Evolutionary conservation across 768 basidiomycete genomes (phyloP).

Genomic region (Filobasidium floriforme): DNA sequence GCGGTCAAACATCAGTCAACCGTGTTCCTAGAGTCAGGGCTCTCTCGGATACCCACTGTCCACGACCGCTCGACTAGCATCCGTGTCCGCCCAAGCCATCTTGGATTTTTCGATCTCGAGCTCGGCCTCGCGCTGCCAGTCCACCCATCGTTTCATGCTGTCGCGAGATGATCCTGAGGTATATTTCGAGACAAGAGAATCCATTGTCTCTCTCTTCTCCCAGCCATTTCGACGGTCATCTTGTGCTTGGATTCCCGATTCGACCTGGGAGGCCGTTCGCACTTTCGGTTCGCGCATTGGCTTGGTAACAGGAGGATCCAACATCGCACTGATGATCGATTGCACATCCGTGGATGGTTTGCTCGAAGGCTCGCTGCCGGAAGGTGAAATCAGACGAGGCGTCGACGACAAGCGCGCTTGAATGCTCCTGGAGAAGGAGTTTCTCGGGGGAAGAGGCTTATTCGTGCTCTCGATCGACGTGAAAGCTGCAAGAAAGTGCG

Average conservation of each 20-base stretch:
- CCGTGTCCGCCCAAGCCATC: constrained; percentile 14
- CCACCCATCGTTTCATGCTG: constrained; percentile 4
- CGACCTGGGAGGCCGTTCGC: too few relatives aligned
- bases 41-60: constrained; percentile 4
- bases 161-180: neutral
- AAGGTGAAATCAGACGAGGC: neutral
- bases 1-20: neutral
- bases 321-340: constrained; percentile 15
- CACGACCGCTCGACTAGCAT: constrained; percentile 6
- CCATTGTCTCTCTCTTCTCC: neutral
- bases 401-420: too few relatives aligned
- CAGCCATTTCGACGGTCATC: neutral
- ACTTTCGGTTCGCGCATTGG: neutral
- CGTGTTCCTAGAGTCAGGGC: neutral
- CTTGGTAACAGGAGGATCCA: constrained; percentile 4
- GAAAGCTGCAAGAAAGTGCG: neutral
- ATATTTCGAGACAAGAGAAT: neutral
- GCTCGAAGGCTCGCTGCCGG: neutral
- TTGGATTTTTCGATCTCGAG: constrained; percentile 11
- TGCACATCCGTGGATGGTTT: constrained; percentile 10
- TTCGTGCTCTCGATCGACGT: neutral
- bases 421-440: too few relatives aligned
- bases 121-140: constrained; percentile 11
- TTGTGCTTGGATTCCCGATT: neutral
- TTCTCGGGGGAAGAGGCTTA: neutral